Evolutionary conservation across 108 stramenopile genomes (phyloP), one percentile per base, ranked within the genome.

Genomic region (Cyclotella cryptica): DNA sequence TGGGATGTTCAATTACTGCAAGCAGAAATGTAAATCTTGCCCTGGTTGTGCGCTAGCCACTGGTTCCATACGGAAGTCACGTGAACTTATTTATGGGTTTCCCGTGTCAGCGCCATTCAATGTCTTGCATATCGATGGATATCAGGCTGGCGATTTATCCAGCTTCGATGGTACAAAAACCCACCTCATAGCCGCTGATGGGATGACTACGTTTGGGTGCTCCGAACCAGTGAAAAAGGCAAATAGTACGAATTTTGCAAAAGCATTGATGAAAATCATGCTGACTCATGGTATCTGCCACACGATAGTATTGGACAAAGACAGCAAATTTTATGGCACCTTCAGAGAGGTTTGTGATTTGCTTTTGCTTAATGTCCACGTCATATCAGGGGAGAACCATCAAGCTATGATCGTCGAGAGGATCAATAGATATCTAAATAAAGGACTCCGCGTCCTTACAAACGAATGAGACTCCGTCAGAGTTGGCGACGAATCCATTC

Each of bases 341-440:
- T n/a, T n/a, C n/a, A n/a, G n/a, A n/a, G n/a, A n/a, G n/a, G n/a
- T n/a, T n/a, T n/a, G n/a, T n/a, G n/a, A n/a, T n/a, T n/a, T n/a
- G n/a, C n/a, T n/a, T n/a, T n/a, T n/a, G n/a, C n/a, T n/a, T n/a
- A n/a, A n/a, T 12, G 9, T 55, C n/a, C 42, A 44, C 43, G 19
- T 44, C 4, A 40, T 44, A 10, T 65, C 43, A n/a, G 18, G 42
- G 42, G 61, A 42, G 5, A 79, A 72, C 12, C 71, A 79, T 47
- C 22, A 73, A 10, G 71, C 62, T 10, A 65, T 73, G n/a, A 17
- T 51, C 27, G 39, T 60, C 35, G 71, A 79, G 59, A 21, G 63
- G 35, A 35, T 79, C 42, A 71, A 73, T 44, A 35, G 46, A 7
- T 72, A 66, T 19, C 42, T 73, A 1, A 66, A 79, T 45, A 73